Evolutionary conservation across 208 protist species (phyloP), one percentile per base, ranked within the genome.

Genomic region (Balamuthia mandrillaris): DNA sequence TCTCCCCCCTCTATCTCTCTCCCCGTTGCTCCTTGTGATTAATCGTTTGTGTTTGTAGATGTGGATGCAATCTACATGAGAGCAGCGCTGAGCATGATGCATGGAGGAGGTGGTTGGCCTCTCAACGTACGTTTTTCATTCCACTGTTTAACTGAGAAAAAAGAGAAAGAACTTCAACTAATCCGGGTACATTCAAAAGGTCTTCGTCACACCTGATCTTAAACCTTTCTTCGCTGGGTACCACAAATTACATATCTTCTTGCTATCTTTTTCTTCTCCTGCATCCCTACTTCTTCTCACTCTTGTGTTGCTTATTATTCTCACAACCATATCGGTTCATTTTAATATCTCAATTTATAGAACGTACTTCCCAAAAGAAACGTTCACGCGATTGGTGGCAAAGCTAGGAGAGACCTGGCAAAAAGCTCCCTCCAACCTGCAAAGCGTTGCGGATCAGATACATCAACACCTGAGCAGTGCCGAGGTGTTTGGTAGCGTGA

Each of bases 1-100:
- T n/a, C n/a, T n/a, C n/a, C n/a, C n/a, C n/a, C n/a, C n/a, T n/a
- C n/a, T n/a, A n/a, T n/a, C n/a, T n/a, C n/a, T n/a, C n/a, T n/a
- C n/a, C n/a, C n/a, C n/a, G n/a, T n/a, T n/a, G n/a, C n/a, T n/a
- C n/a, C n/a, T n/a, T n/a, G n/a, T n/a, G n/a, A n/a, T n/a, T n/a
- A n/a, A n/a, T n/a, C n/a, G n/a, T n/a, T n/a, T n/a, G n/a, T n/a
- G n/a, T n/a, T n/a, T n/a, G n/a, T n/a, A n/a, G 88, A 89, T 39
- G 81, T 90, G 41, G 88, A 90, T 68, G 47, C 60, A 3, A 75
- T 90, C 39, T 89, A 89, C 82, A 89, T 89, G 87, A 81, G 35
- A 14, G 58, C 72, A 4, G 84, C 60, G 9, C 60, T 65, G 24
- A 77, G 68, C 81, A 74, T 77, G 87, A 60, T 37, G 1, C 54